Evolutionary conservation across 805 yeast species (phyloP), one percentile per base, ranked within the genome.

Genomic region (Yarrowia osloensis): DNA sequence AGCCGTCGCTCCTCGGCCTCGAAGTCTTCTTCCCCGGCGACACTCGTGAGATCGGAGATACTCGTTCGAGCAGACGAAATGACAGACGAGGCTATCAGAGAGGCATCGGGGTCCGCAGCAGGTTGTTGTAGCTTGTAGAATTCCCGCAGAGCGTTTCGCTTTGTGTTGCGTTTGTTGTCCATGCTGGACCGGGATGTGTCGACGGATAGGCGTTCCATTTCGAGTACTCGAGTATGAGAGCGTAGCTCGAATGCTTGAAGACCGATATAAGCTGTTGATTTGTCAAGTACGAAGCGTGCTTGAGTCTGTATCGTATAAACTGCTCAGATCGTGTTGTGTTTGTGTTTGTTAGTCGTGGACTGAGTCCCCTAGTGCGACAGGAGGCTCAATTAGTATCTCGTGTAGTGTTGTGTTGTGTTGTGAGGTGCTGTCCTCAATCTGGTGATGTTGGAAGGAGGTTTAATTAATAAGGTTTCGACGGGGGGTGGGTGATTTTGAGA

Each of bases 61-160:
- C 49, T 35, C 2, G 66, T 61, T 21, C 66, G 24, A 3, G 66
- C 66, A 2, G 66, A 61, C 11, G 66, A 61, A 15, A 46, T 46
- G 29, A 49, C 59, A 5, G 59, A 49, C 1, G 67, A 49, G 8
- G 57, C 59, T 3, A 63, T 40, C 4, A 44, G 31, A 3, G 67
- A 63, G 4, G 66, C 28, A 17, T 61, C 66, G 4, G 54, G 44
- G 26, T 39, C 59, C 2, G 55, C 26, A 0, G 26, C 31, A 2
- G 37, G 65, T 7, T 37, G 65, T 57, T 74, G 75, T 4, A 77
- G 72, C 68, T 73, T 74, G 71, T 77, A 77, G 65, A 77, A 77
- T 63, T 77, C 78, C 9, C 80, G 69, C 24, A 77, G 72, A 7
- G 79, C 78, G 13, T 19, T 39, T 37, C 67, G 28, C 8, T 61